Evolutionary conservation across 306 rosid genomes (phyloP).

Genomic region (Vigna reflexopilosa): DNA sequence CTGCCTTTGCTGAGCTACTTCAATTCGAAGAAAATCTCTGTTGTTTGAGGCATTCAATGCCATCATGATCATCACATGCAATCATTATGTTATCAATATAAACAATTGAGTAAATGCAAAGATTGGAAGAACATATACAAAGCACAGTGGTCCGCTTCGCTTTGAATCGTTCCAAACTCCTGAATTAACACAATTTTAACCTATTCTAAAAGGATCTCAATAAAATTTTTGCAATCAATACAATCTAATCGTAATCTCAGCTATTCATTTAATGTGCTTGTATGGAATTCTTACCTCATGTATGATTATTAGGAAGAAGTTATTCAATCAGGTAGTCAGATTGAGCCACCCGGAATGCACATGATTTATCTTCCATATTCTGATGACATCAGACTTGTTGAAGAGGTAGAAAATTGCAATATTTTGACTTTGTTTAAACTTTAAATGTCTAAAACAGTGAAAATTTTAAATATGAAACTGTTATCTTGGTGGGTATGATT

Average conservation of each 20-base stretch:
- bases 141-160: too few species aligned
- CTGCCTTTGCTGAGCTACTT: too few species aligned
- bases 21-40: too few species aligned
- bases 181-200: neutral
- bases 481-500: conserved; percentile 32
- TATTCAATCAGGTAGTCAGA: conserved; percentile 70
- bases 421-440: conserved; percentile 27
- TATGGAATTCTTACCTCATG: conserved; percentile 19
- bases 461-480: conserved; percentile 35
- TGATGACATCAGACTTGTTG: conserved; percentile 89
- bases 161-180: too few species aligned
- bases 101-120: too few species aligned
- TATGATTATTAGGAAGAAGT: conserved; percentile 73
- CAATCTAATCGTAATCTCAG: neutral
- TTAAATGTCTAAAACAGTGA: conserved; percentile 15
- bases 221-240: neutral
- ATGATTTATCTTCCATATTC: conserved; percentile 92
- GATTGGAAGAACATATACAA: too few species aligned
- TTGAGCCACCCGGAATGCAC: conserved; percentile 98
- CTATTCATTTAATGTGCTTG: neutral
- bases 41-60: too few species aligned
- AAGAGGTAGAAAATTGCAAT: conserved; percentile 69
- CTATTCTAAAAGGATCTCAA: neutral
- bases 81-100: too few species aligned
- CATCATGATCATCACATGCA: too few species aligned